These are phyloP conservation scores for Neonectria sp. DNA, from an alignment of 2,329 filamentous ascomycete species.

Conservation along the genomic window DNA sequence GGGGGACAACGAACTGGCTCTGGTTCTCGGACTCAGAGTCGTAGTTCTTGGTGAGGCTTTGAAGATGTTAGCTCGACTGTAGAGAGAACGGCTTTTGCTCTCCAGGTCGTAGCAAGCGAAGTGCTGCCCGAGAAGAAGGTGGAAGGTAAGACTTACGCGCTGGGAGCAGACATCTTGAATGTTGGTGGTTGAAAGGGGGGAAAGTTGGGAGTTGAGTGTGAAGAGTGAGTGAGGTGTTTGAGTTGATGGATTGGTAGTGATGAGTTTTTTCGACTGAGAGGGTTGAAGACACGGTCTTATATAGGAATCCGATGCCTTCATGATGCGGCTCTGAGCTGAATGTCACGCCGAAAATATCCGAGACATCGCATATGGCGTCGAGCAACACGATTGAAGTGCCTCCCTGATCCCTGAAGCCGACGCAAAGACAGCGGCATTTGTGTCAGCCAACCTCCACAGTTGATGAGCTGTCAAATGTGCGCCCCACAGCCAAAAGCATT, in stretches of 20 bases:
- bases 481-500: neutral
- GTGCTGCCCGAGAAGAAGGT: constrained; percentile 3
- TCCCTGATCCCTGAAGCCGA: constrained; percentile 25
- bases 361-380: constrained; percentile 15
- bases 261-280: constrained; percentile 24
- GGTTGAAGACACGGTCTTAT: constrained; percentile 40
- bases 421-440: neutral
- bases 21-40: constrained; percentile 46
- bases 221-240: constrained; percentile 16
- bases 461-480: constrained; percentile 4
- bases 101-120: constrained; percentile 19
- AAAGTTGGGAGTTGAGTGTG: constrained; percentile 36
- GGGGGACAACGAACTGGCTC: constrained; percentile 47
- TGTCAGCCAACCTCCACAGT: constrained; percentile 3
- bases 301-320: constrained; percentile 34
- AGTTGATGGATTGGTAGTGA: constrained; percentile 41
- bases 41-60: constrained; percentile 48
- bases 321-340: neutral
- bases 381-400: neutral
- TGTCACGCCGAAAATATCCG: constrained; percentile 11
- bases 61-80: constrained; percentile 21
- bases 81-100: neutral
- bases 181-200: constrained; percentile 30
- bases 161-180: constrained; percentile 47
- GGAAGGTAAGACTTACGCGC: constrained; percentile 39